Evolutionary conservation across 179 eudicot genomes (phyloP).

Genomic region (Camellia oleifera): DNA sequence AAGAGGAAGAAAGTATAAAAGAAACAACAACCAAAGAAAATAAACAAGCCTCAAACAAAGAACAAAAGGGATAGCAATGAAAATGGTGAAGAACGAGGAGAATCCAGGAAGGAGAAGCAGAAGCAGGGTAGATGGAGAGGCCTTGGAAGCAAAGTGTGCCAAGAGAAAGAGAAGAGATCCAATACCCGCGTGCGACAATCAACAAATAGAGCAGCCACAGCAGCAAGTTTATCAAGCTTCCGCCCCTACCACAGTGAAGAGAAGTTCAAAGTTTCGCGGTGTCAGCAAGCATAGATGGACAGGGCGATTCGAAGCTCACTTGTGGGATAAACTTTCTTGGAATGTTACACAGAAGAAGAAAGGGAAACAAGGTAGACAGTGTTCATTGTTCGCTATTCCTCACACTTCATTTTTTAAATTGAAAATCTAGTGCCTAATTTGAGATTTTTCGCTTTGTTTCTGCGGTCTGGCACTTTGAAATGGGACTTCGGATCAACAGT

Average conservation of each 20-base stretch:
- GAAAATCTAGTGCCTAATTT: constrained; percentile 8
- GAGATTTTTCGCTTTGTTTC: constrained; percentile 3
- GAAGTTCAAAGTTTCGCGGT: constrained; percentile 52
- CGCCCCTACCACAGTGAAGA: constrained; percentile 38
- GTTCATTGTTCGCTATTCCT: neutral
- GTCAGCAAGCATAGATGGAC: constrained; percentile 54
- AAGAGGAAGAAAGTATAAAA: neutral
- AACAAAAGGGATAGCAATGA: constrained; percentile 16
- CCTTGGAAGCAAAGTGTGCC: constrained; percentile 22
- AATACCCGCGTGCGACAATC: neutral
- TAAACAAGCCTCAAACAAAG: neutral
- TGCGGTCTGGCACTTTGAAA: constrained; percentile 9
- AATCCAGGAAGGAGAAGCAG: constrained; percentile 12
- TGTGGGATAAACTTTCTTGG: constrained; percentile 59
- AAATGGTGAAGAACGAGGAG: constrained; percentile 26
- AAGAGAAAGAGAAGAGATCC: constrained; percentile 38
- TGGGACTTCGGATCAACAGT: constrained; percentile 26
- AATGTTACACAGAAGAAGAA: constrained; percentile 53
- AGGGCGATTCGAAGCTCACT: constrained; percentile 47
- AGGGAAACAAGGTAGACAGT: constrained; percentile 46
- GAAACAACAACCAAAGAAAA: neutral
- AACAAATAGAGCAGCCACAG: neutral
- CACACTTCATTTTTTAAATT: neutral
- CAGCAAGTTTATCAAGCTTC: constrained; percentile 19
- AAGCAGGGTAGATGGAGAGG: constrained; percentile 20